Percentiles rank a stretch among this genome's conserved stretches.
phyloP scores from a whole-genome alignment of 768 basidiomycete species.

The Lactarius hatsudake region DNA sequence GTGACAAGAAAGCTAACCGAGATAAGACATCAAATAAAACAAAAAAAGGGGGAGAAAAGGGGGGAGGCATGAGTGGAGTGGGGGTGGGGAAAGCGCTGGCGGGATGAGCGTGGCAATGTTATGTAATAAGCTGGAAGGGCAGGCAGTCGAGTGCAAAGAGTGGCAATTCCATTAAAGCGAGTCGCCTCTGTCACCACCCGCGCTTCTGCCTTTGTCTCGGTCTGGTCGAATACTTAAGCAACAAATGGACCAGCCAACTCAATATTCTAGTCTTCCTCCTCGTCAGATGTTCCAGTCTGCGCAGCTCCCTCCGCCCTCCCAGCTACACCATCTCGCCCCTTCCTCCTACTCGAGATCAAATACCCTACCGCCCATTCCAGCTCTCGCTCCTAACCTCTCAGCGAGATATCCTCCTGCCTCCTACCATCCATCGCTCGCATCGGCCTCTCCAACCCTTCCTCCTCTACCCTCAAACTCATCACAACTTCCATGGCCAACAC shows the following conservation, averaged over 20 bases:
- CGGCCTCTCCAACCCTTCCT: slow-evolving; percentile 32
- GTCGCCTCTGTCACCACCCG: slow-evolving; percentile 11
- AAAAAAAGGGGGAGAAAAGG: not conserved
- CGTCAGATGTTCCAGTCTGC: slow-evolving; percentile 42
- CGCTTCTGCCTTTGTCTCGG: slow-evolving; percentile 7
- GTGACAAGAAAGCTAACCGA: not conserved
- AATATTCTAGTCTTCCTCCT: slow-evolving; percentile 29
- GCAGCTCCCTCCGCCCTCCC: slow-evolving; percentile 45
- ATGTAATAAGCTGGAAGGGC: slow-evolving; percentile 19
- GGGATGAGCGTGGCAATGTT: slow-evolving; percentile 18
- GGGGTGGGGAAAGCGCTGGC: not conserved
- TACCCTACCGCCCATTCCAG: slow-evolving; percentile 42
- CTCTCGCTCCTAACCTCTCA: slow-evolving; percentile 31
- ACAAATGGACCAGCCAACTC: slow-evolving; percentile 32
- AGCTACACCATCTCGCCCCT: slow-evolving; percentile 39
- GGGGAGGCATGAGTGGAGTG: slow-evolving; percentile 6
- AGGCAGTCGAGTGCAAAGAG: not conserved
- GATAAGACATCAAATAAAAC: not conserved
- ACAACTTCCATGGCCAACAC: slow-evolving; percentile 35
- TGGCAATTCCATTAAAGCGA: not conserved
- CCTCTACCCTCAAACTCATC: slow-evolving; percentile 32
- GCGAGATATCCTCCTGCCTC: slow-evolving; percentile 37
- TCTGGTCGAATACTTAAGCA: slow-evolving; percentile 22
- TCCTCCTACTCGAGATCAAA: slow-evolving; percentile 38
- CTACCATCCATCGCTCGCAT: slow-evolving; percentile 37